phyloP scores from a whole-genome alignment of 78 protist species.

The Anaeramoeba flamelloides region DNA sequence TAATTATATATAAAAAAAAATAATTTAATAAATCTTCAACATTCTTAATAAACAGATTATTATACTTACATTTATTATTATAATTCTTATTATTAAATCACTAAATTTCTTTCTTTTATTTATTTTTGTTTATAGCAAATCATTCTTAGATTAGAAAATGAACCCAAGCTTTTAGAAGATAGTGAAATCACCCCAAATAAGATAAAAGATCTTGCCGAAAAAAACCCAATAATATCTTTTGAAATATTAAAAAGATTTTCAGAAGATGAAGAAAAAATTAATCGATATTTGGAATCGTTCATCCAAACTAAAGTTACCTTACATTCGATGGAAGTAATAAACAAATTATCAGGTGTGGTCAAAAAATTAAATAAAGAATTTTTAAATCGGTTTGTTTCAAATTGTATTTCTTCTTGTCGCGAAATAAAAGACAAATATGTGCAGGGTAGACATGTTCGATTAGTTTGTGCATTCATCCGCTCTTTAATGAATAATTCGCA shows the following conservation, averaged over 20 bases:
- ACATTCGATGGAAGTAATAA: constrained; percentile 76
- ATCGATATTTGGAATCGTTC: constrained; percentile 45
- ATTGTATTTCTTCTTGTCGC: constrained; percentile 63
- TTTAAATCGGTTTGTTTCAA: constrained; percentile 57
- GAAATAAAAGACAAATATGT: constrained; percentile 39
- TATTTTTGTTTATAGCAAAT: too few species aligned
- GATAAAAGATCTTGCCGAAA: constrained; percentile 56
- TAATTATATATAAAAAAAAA: too few species aligned
- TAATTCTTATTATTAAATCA: too few species aligned
- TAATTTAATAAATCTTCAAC: too few species aligned
- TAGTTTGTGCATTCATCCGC: constrained; percentile 68
- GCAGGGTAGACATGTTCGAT: constrained; percentile 52
- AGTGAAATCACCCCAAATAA: constrained; percentile 5
- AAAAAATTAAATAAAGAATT: constrained; percentile 63
- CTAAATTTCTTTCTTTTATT: too few species aligned
- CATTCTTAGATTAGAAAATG: too few species aligned
- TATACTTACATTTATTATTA: too few species aligned
- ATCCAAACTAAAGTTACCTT: constrained; percentile 37
- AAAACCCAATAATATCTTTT: constrained; percentile 58
- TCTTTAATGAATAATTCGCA: constrained; percentile 63
- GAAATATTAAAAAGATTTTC: constrained; percentile 16
- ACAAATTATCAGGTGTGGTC: constrained; percentile 55
- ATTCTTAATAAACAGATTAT: too few species aligned
- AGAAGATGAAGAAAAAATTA: neutral
- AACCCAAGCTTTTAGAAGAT: too few species aligned